Conservation (phyloP, 768 basidiomycete genomes). For the Boletus coccyginus region DNA sequence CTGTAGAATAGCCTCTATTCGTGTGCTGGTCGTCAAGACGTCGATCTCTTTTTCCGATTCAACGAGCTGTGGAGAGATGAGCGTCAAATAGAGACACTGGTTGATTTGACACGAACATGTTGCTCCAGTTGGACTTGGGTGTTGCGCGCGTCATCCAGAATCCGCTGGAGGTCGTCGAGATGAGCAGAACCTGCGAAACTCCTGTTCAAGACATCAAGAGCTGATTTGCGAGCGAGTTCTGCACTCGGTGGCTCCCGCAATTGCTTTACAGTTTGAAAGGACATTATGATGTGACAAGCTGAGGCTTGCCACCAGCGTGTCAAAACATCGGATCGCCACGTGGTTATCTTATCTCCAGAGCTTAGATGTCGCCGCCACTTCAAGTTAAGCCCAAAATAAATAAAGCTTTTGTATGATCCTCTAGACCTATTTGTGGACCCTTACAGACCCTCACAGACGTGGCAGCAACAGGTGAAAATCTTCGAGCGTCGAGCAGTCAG, state of each 20-base stretch:
- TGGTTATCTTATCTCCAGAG: conserved; percentile 24
- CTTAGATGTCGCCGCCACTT: no score
- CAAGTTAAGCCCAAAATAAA: no score
- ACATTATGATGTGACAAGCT: conserved; percentile 25
- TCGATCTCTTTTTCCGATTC: conserved; percentile 50
- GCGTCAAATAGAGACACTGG: conserved; percentile 7
- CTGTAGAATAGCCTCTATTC: conserved; percentile 43
- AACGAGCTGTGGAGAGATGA: conserved; percentile 51
- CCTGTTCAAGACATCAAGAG: conserved; percentile 41
- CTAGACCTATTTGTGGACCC: no score
- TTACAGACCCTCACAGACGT: no score
- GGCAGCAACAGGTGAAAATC: no score
- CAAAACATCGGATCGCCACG: conserved; percentile 12
- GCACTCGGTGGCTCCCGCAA: conserved; percentile 51
- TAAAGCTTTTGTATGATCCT: no score
- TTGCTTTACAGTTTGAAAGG: conserved; percentile 44
- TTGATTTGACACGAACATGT: conserved; percentile 40
- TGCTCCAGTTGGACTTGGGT: conserved; percentile 40
- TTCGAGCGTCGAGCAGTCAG: background rate
- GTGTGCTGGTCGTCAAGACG: conserved; percentile 46
- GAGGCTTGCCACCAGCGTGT: background rate
- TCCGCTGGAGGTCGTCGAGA: conserved; percentile 45
- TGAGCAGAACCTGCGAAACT: conserved; percentile 49
- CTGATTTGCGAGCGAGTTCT: conserved; percentile 33
- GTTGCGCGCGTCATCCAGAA: conserved; percentile 42